A percentile compares a stretch with the other conserved stretches of the same genome.
Evolutionary conservation across 2,329 filamentous ascomycete species (phyloP).

Genomic region (Diplocarpon mali): DNA sequence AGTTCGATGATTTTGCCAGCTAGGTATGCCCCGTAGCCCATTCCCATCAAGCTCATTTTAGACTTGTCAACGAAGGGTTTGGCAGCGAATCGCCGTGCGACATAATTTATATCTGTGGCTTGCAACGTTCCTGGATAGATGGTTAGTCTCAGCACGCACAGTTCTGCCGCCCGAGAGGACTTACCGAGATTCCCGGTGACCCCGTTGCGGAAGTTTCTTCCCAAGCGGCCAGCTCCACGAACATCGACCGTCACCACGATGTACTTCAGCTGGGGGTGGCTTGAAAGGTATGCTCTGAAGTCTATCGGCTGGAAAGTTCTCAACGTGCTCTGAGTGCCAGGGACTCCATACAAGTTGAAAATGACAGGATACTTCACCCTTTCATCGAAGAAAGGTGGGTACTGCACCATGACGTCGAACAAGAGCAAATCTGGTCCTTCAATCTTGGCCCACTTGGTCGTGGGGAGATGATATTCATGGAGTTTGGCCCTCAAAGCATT

Average conservation of each 20-base stretch:
- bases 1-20: conserved; percentile 54
- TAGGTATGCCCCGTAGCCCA: conserved; percentile 59
- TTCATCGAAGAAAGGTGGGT: conserved; percentile 53
- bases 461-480: conserved; percentile 49
- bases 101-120: conserved; percentile 56
- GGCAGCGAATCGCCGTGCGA: conserved; percentile 46
- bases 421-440: conserved; percentile 48
- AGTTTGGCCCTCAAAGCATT: conserved; percentile 43
- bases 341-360: conserved; percentile 58
- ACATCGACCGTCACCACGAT: conserved; percentile 59
- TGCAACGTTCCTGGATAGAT: conserved; percentile 35
- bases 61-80: conserved; percentile 43
- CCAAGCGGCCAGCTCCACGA: conserved; percentile 54
- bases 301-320: conserved; percentile 44
- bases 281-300: conserved; percentile 54
- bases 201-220: conserved; percentile 47
- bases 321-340: conserved; percentile 48
- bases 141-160: background rate
- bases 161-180: background rate
- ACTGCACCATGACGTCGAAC: conserved; percentile 53
- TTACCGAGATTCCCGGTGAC: conserved; percentile 49
- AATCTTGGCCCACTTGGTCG: conserved; percentile 51
- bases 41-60: conserved; percentile 57
- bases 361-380: conserved; percentile 54
- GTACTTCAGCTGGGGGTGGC: conserved; percentile 56